These are phyloP conservation scores for Cucurbita maxima DNA, from an alignment of 306 rosid species.

Conservation along the genomic window DNA sequence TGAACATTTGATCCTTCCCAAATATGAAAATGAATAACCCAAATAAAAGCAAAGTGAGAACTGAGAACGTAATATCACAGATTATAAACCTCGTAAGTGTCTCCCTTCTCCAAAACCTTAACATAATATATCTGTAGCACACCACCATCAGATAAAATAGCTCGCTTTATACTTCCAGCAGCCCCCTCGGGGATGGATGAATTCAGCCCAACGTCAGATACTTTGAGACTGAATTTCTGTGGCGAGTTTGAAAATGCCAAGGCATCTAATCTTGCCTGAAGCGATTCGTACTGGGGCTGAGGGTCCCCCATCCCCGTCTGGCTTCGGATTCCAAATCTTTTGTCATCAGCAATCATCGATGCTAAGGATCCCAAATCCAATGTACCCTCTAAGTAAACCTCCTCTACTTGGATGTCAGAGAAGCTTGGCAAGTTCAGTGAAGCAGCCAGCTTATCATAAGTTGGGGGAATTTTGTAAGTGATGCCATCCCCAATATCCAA, in stretches of 20 bases:
- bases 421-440: slow-evolving; percentile 66
- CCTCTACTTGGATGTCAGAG: slow-evolving; percentile 73
- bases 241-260: slow-evolving; percentile 43
- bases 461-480: slow-evolving; percentile 73
- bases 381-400: slow-evolving; percentile 72
- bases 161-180: slow-evolving; percentile 83
- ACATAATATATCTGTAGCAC: slow-evolving; percentile 82
- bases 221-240: slow-evolving; percentile 57
- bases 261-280: slow-evolving; percentile 67
- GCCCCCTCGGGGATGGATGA: slow-evolving; percentile 97
- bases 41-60: not conserved
- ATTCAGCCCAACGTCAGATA: slow-evolving; percentile 53
- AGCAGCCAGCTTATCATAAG: slow-evolving; percentile 67
- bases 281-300: slow-evolving; percentile 53
- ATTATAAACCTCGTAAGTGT: slow-evolving; percentile 73
- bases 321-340: slow-evolving; percentile 44
- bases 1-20: not conserved
- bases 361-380: slow-evolving; percentile 95
- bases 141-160: slow-evolving; percentile 91
- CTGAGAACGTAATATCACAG: not conserved
- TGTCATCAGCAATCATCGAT: slow-evolving; percentile 74
- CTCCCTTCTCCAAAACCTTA: slow-evolving; percentile 98
- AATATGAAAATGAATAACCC: not conserved
- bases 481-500: slow-evolving; percentile 83
- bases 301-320: slow-evolving; percentile 78